phyloP scores from a whole-genome alignment of 2,329 filamentous ascomycete genomes.

The Elsinoe necatrix region DNA sequence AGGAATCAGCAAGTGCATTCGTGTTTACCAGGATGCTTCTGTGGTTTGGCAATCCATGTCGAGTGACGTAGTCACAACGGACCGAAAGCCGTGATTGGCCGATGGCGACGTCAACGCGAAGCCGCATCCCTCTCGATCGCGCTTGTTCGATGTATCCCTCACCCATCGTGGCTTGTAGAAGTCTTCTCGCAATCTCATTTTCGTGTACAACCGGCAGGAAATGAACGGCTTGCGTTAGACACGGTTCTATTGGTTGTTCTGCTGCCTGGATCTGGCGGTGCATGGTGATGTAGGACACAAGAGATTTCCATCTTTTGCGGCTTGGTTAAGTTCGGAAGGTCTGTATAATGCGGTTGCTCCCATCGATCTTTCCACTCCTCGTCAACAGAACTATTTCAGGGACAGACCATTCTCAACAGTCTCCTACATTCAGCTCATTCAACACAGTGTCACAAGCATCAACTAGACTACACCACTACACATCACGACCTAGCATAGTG shows the following conservation, averaged over 20 bases:
- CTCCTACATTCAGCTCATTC: not conserved
- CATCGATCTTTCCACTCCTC: not conserved
- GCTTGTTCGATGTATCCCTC: not conserved
- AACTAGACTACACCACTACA: not conserved
- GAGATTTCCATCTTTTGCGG: not conserved
- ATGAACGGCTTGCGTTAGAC: not conserved
- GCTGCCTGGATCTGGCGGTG: slow-evolving; percentile 12
- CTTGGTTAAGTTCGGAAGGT: not conserved
- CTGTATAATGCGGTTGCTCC: not conserved
- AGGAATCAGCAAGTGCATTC: not conserved
- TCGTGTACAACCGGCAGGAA: not conserved
- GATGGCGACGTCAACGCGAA: slow-evolving; percentile 1
- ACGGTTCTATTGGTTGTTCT: not conserved
- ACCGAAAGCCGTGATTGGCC: slow-evolving; percentile 1
- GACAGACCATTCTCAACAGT: slow-evolving; percentile 5
- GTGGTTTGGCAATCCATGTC: not conserved
- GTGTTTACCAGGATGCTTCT: not conserved
- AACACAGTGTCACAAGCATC: not conserved
- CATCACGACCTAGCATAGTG: not conserved
- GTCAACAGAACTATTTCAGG: not conserved
- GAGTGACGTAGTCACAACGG: not conserved
- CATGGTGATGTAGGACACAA: slow-evolving; percentile 9
- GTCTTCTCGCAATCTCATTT: not conserved
- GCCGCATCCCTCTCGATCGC: not conserved
- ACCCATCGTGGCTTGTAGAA: slow-evolving; percentile 7